A percentile compares a stretch with the other conserved stretches of the same genome.
These are phyloP conservation scores for Tricholomella constricta DNA, from an alignment of 768 basidiomycete species.

Conservation along the genomic window DNA sequence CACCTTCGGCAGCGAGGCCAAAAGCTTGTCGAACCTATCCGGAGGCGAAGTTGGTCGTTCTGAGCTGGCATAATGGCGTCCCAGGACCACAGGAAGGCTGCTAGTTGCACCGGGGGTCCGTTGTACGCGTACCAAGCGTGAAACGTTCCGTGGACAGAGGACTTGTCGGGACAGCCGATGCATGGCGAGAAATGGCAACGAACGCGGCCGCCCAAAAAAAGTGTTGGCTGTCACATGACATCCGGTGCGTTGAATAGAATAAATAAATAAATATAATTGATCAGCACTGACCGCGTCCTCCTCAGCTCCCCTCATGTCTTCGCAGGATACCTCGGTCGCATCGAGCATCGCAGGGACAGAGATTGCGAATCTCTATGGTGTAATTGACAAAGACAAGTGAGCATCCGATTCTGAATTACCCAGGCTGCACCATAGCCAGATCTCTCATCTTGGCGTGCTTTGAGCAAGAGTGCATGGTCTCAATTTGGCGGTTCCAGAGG, in stretches of 20 bases:
- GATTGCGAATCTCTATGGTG: slow-evolving; percentile 53
- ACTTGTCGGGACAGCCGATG: slow-evolving; percentile 23
- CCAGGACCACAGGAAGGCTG: background rate
- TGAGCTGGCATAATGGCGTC: slow-evolving; percentile 19
- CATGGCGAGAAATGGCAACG: slow-evolving; percentile 15
- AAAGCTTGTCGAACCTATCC: slow-evolving; percentile 22
- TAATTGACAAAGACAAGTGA: slow-evolving; percentile 72
- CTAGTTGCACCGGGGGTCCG: background rate
- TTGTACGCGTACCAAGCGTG: slow-evolving; percentile 33
- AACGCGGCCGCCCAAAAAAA: slow-evolving; percentile 9
- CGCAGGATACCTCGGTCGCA: slow-evolving; percentile 37
- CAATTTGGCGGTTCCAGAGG: slow-evolving; percentile 79
- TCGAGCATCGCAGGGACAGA: slow-evolving; percentile 50
- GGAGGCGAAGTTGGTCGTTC: slow-evolving; percentile 1
- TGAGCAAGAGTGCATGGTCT: slow-evolving; percentile 73
- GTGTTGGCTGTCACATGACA: slow-evolving; percentile 16
- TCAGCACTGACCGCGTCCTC: too few species aligned
- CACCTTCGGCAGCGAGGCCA: slow-evolving; percentile 22
- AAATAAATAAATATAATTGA: background rate
- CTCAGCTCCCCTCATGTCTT: slow-evolving; percentile 18
- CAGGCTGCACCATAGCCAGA: slow-evolving; percentile 1
- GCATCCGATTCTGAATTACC: slow-evolving; percentile 20
- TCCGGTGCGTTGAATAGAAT: background rate
- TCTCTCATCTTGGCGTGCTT: slow-evolving; percentile 26
- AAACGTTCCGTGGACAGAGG: slow-evolving; percentile 17